Base-by-base conservation (phyloP, 148 eudicot species). In the Chenopodium formosanum region DNA sequence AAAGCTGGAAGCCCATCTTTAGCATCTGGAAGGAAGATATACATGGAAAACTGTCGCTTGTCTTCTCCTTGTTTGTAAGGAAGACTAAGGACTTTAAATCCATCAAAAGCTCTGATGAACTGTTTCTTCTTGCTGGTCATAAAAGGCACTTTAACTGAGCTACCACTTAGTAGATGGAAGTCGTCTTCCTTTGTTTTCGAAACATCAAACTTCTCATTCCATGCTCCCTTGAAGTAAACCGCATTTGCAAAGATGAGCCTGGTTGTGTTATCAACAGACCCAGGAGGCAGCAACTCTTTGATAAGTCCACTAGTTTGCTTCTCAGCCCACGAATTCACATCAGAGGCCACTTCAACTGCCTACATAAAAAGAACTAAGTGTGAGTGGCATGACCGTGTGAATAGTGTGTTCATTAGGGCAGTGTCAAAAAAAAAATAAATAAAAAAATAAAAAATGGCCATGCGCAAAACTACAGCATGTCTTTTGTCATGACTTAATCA, bases 81-180 rank as follows among this genome's bases (percentile, higher is more conserved):
- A 23, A 95, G 88, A 22, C 92, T 80, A 32, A 95, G 82, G 25
- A 92, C 95, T 86, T 90, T 92, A 79, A 95, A 94, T 31, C 90
- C 94, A 19, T 91, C 94, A 70, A 70, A 90, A 6, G 87, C 84
- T 19, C 79, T 64, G 14, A 91, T 53, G 10, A 77, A 78, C 53
- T 92, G 94, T 80, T 90, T 89, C 82, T 89, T 86, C 73, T 89
- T 90, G 93, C 94, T 93, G 44, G 92, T 92, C 99, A 95, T 93
- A 87, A 88, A 95, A n/a, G 97, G 97, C 3, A 79, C 99, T 80
- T 89, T 87, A 68, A 92, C 81, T 32, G 92, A 74, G 79, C 69
- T 88, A 20, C 97, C 97, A 67, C 86, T 67, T 8, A 89, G 89
- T 64, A 95, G 94, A 90, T 91, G 90, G 70, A 95, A 93, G 29